Conservation (phyloP, 2,329 filamentous ascomycete species). For the Xylaria sp. region DNA sequence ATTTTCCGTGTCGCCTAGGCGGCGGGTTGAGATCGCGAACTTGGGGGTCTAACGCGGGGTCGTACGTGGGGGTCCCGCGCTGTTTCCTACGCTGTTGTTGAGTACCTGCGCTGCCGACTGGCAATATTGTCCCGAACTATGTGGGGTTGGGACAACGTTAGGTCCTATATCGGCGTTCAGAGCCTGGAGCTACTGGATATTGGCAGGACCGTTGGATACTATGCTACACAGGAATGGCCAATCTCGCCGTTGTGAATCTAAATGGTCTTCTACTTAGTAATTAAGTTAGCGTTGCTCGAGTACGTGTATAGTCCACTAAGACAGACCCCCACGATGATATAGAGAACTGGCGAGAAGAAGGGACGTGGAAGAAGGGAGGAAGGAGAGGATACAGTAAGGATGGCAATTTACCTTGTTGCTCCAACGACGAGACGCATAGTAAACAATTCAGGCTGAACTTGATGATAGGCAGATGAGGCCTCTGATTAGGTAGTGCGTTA, state of each 20-base stretch:
- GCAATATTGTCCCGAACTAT: conserved; percentile 23
- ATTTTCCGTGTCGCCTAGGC: neutral
- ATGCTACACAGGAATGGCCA: conserved; percentile 9
- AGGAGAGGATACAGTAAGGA: neutral
- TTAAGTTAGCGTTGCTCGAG: neutral
- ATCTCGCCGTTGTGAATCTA: conserved; percentile 24
- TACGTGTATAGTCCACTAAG: neutral
- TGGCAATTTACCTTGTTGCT: neutral
- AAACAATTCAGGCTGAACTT: neutral
- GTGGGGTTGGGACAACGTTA: conserved; percentile 5
- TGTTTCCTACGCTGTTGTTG: neutral
- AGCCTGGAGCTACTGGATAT: neutral
- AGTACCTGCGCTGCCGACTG: neutral
- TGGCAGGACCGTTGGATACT: neutral
- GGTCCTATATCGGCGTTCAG: conserved; percentile 10
- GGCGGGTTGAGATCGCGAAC: conserved; percentile 1
- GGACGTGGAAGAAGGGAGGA: neutral
- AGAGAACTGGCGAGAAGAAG: neutral
- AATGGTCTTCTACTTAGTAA: neutral
- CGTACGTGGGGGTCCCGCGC: conserved; percentile 16
- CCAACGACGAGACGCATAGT: neutral
- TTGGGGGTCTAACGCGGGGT: conserved; percentile 30
- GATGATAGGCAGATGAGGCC: neutral
- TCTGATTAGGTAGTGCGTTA: no score
- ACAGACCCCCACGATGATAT: neutral